These are phyloP conservation scores for Xylariales sp. DNA, from an alignment of 2,329 filamentous ascomycete genomes.

Conservation along the genomic window DNA sequence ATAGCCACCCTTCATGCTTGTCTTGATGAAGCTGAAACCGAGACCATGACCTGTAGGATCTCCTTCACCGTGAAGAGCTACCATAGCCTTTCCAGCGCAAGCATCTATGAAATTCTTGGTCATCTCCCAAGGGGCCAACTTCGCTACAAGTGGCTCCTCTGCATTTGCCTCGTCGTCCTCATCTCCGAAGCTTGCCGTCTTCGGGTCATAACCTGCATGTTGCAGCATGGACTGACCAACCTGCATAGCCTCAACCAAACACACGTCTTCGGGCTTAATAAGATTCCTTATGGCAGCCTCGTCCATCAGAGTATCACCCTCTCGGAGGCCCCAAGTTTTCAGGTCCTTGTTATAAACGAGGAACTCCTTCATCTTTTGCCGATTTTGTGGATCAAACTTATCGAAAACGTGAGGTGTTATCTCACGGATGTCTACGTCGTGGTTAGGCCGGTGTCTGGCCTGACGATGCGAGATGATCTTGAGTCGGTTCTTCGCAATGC, in stretches of 20 bases:
- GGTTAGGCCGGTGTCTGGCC: constrained; percentile 69
- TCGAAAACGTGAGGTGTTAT: constrained; percentile 91
- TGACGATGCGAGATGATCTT: constrained; percentile 94
- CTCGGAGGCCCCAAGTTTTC: constrained; percentile 78
- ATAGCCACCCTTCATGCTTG: constrained; percentile 96
- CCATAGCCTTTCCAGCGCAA: constrained; percentile 92
- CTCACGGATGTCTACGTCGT: constrained; percentile 70
- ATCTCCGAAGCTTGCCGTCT: constrained; percentile 47
- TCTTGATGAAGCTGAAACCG: constrained; percentile 95
- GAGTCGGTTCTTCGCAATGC: constrained; percentile 92
- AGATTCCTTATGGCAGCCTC: constrained; percentile 76
- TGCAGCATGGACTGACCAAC: constrained; percentile 86
- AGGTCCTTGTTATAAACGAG: constrained; percentile 84
- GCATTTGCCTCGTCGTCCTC: constrained; percentile 57
- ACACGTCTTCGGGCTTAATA: constrained; percentile 95
- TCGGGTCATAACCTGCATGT: constrained; percentile 79
- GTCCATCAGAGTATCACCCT: constrained; percentile 72
- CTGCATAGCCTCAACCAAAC: constrained; percentile 93
- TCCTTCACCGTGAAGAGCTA: constrained; percentile 88
- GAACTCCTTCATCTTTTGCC: constrained; percentile 93
- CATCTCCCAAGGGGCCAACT: constrained; percentile 92
- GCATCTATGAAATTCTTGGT: constrained; percentile 96
- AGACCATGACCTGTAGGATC: constrained; percentile 92
- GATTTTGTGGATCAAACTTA: constrained; percentile 87
- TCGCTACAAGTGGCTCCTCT: constrained; percentile 74